Evolutionary conservation across 148 eudicot species (phyloP).

Genomic region (Suaeda aralocaspica): DNA sequence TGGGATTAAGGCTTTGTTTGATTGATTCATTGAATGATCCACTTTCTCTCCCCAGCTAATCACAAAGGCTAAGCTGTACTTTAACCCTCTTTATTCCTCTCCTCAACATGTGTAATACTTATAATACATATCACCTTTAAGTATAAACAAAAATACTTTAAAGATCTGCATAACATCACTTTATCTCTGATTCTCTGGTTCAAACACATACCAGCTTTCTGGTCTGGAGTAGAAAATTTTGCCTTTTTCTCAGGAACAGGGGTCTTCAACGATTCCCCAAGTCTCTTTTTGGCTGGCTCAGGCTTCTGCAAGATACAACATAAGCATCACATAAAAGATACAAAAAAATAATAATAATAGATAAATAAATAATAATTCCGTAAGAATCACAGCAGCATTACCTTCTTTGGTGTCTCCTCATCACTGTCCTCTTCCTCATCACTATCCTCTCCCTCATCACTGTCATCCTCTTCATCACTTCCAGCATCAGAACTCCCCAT

Average conservation of each 20-base stretch:
- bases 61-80: no score
- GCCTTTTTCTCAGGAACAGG: slow-evolving; percentile 59
- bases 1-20: no score
- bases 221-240: slow-evolving; percentile 56
- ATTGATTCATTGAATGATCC: no score
- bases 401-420: slow-evolving; percentile 66
- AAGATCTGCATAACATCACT: background rate
- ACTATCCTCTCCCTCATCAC: slow-evolving; percentile 24
- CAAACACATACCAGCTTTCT: slow-evolving; percentile 48
- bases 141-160: background rate
- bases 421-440: slow-evolving; percentile 47
- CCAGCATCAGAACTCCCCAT: slow-evolving; percentile 32
- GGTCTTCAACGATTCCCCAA: slow-evolving; percentile 42
- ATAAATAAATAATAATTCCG: background rate
- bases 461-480: slow-evolving; percentile 26
- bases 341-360: background rate
- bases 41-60: no score
- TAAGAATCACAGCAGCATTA: slow-evolving; percentile 13
- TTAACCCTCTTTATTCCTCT: no score
- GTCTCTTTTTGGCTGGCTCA: slow-evolving; percentile 57
- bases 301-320: slow-evolving; percentile 26
- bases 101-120: no score
- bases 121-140: background rate
- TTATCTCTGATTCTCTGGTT: background rate
- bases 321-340: background rate